Conservation (phyloP, 805 yeast species). For the Scheffersomyces amazonensis region DNA sequence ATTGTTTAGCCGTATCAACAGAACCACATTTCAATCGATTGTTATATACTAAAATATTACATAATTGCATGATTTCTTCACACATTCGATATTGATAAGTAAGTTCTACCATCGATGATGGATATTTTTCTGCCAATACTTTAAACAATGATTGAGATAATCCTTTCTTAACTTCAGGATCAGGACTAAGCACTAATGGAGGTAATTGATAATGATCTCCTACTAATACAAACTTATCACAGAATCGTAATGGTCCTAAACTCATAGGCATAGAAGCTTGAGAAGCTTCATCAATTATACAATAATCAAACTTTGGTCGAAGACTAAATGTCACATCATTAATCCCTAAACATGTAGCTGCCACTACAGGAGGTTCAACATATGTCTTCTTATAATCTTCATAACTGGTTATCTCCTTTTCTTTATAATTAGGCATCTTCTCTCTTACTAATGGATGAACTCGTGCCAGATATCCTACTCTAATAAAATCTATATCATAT, state of each 20-base stretch:
- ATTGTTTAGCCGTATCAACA: slow-evolving; percentile 56
- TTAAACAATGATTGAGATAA: slow-evolving; percentile 76
- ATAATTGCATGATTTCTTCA: slow-evolving; percentile 76
- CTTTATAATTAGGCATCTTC: slow-evolving; percentile 45
- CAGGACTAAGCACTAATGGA: slow-evolving; percentile 66
- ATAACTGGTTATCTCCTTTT: slow-evolving; percentile 30
- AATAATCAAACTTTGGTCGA: slow-evolving; percentile 72
- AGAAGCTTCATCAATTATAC: slow-evolving; percentile 95
- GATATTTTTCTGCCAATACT: slow-evolving; percentile 67
- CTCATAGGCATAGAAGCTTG: slow-evolving; percentile 91
- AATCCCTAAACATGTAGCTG: slow-evolving; percentile 83
- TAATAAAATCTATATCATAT: slow-evolving; percentile 41
- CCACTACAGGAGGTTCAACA: slow-evolving; percentile 69
- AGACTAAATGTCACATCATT: slow-evolving; percentile 57
- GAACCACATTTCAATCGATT: slow-evolving; percentile 77
- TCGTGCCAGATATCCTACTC: slow-evolving; percentile 62
- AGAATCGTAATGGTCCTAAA: slow-evolving; percentile 78
- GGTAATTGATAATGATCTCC: slow-evolving; percentile 96
- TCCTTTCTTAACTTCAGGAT: slow-evolving; percentile 62
- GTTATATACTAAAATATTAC: slow-evolving; percentile 76
- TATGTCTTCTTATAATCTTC: slow-evolving; percentile 48
- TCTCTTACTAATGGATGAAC: slow-evolving; percentile 62
- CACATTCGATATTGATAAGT: slow-evolving; percentile 92
- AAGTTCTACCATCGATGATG: slow-evolving; percentile 71
- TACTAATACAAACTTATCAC: slow-evolving; percentile 82